Evolutionary conservation across 1,139 yeast species (phyloP).

Genomic region (Suhomyces yuchorum): DNA sequence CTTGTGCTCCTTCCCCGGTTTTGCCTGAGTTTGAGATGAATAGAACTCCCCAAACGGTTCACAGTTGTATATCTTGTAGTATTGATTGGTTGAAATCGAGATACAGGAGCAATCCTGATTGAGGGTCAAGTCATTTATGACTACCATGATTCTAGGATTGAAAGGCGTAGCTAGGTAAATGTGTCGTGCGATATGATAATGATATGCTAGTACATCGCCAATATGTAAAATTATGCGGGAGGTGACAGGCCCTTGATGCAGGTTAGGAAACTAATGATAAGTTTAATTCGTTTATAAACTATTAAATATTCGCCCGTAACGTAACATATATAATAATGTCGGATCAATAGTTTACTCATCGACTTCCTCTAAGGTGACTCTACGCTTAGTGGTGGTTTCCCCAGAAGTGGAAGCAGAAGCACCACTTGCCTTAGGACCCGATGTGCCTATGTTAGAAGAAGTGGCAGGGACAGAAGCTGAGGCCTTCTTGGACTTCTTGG

Average conservation of each 20-base stretch:
- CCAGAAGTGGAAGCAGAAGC: constrained; percentile 19
- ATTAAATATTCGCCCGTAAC: neutral
- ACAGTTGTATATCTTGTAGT: constrained; percentile 45
- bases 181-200: neutral
- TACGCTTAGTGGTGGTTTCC: constrained; percentile 17
- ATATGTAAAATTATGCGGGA: neutral
- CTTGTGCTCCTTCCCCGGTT: neutral
- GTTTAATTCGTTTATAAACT: neutral
- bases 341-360: constrained; percentile 33
- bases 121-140: constrained; percentile 44
- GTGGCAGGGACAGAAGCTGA: constrained; percentile 13
- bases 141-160: constrained; percentile 14
- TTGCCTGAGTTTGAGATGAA: constrained; percentile 20
- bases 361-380: constrained; percentile 47
- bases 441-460: constrained; percentile 6
- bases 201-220: neutral
- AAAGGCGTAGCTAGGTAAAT: neutral
- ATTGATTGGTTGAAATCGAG: constrained; percentile 37
- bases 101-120: constrained; percentile 49
- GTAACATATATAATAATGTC: neutral
- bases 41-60: constrained; percentile 53
- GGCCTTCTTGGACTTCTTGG: constrained; percentile 12
- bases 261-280: constrained; percentile 1
- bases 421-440: constrained; percentile 3
- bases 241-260: neutral